A percentile compares a stretch with the other conserved stretches of the same genome.
phyloP scores from a whole-genome alignment of 306 rosid species.

The Dalbergia oliveri region DNA sequence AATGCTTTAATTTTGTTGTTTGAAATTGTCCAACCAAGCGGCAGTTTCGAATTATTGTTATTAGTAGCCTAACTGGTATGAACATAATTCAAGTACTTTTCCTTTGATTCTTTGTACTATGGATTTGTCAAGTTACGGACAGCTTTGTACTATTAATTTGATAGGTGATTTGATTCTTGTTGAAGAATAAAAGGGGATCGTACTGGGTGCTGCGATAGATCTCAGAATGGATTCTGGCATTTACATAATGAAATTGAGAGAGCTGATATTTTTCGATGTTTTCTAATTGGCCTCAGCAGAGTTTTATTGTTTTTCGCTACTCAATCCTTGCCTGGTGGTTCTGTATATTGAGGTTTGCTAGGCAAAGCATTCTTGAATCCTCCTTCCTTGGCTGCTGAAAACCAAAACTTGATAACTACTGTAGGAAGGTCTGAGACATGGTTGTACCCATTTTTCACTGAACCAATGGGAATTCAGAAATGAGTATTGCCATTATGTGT shows the following conservation, averaged over 20 bases:
- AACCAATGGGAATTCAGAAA: conserved; percentile 5
- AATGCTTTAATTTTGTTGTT: background rate
- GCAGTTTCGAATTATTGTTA: conserved; percentile 8
- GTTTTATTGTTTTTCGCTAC: background rate
- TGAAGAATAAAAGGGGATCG: conserved; percentile 26
- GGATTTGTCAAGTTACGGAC: background rate
- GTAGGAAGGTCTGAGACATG: background rate
- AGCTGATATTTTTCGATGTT: conserved; percentile 23
- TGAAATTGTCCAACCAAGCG: background rate
- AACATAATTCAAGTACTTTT: background rate
- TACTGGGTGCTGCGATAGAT: background rate
- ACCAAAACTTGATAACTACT: conserved; percentile 8
- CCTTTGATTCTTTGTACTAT: background rate
- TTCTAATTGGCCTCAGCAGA: conserved; percentile 9
- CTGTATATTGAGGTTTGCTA: conserved; percentile 28
- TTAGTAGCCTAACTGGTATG: background rate
- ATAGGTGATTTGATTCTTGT: conserved; percentile 8
- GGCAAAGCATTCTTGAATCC: conserved; percentile 12
- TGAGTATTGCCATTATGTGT: background rate
- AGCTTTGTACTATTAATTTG: conserved; percentile 15
- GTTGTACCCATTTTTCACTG: background rate
- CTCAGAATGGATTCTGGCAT: conserved; percentile 10
- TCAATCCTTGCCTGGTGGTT: conserved; percentile 18
- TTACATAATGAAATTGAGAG: conserved; percentile 1
- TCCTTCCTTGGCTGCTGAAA: background rate